Conservation (phyloP, 1,284 basidiomycete genomes). For the Vanrija sp. region DNA sequence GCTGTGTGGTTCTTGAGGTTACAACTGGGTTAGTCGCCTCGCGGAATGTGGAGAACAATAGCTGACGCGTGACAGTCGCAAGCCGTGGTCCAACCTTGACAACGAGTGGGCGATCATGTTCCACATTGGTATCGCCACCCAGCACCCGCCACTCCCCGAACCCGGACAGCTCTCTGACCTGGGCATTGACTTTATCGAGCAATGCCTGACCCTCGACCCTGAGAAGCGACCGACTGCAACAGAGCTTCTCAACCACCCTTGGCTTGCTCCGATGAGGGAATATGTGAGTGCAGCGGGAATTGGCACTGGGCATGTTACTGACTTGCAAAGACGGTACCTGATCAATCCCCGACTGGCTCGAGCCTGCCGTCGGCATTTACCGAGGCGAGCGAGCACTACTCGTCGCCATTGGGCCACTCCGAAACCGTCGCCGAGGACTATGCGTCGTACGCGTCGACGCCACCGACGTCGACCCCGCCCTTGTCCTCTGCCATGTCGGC, state of each 20-base stretch:
- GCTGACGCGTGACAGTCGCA: conserved; percentile 51
- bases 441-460: no score
- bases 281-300: conserved; percentile 19
- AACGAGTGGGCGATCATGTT: conserved; percentile 99
- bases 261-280: conserved; percentile 60
- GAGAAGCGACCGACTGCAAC: conserved; percentile 74
- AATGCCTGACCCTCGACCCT: conserved; percentile 86
- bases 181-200: conserved; percentile 91
- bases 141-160: conserved; percentile 93
- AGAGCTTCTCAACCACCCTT: conserved; percentile 82
- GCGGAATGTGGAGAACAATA: background rate
- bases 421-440: no score
- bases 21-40: conserved; percentile 63
- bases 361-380: conserved; percentile 8
- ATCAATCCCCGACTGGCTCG: conserved; percentile 5
- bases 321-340: background rate
- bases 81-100: conserved; percentile 97
- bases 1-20: conserved; percentile 94
- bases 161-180: conserved; percentile 79
- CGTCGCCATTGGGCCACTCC: background rate
- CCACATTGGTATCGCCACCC: conserved; percentile 94
- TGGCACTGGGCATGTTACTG: background rate
- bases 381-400: background rate
- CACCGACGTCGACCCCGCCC: no score
- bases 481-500: no score